Conservation (phyloP, 352 stramenopile genomes). For the Peronospora belbahrii region DNA sequence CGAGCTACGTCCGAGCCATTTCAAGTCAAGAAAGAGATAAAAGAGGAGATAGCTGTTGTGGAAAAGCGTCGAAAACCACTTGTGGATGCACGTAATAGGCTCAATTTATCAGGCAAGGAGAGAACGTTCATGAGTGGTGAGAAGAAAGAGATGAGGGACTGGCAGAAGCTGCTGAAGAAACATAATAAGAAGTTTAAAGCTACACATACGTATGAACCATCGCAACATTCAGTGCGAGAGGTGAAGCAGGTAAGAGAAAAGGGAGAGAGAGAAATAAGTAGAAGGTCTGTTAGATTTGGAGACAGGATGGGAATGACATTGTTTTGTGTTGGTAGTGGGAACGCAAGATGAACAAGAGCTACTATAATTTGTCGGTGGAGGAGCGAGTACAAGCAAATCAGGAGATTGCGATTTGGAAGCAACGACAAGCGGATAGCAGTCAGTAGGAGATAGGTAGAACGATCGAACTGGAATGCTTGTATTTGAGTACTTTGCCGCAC, state of each 20-base stretch:
- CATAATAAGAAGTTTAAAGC: constrained; percentile 82
- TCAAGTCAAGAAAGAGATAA: neutral
- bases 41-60: neutral
- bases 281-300: neutral
- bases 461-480: constrained; percentile 4
- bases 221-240: constrained; percentile 68
- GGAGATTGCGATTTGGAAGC: constrained; percentile 54
- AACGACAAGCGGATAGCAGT: constrained; percentile 8
- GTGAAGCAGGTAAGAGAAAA: constrained; percentile 44
- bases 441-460: constrained; percentile 5
- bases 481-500: too few species aligned
- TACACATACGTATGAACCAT: constrained; percentile 64
- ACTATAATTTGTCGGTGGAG: constrained; percentile 55
- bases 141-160: constrained; percentile 36
- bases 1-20: constrained; percentile 17
- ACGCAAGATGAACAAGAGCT: constrained; percentile 51
- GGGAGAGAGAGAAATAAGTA: neutral
- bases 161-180: constrained; percentile 47
- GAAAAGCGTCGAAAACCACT: constrained; percentile 10
- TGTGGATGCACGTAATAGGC: constrained; percentile 13
- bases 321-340: constrained; percentile 49
- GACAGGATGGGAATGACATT: neutral
- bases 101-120: constrained; percentile 1
- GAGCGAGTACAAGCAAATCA: constrained; percentile 54
- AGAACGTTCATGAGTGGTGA: neutral